Base-by-base conservation (phyloP, 1,284 basidiomycete genomes). In the Phellopilus nigrolimitatus region DNA sequence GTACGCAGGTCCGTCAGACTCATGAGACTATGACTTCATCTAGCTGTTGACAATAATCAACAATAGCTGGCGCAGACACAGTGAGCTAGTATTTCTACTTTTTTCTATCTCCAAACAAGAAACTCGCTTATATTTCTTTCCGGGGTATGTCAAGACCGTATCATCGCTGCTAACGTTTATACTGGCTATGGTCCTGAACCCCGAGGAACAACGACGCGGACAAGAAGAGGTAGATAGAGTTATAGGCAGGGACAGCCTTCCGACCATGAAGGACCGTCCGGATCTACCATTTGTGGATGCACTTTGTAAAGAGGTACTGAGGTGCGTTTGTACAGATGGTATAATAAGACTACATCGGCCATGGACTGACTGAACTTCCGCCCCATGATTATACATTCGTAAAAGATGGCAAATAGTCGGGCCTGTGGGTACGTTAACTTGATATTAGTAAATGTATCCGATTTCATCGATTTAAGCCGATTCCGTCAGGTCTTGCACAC, bases 191-290 rank as follows among this genome's bases (percentile, higher is more conserved):
- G 44, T 46, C 6, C 43, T 53, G 3, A 38, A 59, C 46, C 61
- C 58, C 10, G 58, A 61, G 15, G 45, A 53, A 8, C 52, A 56
- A 40, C 9, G 6, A n/a, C 53, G 52, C 13, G 61, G 45, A 1
- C 58, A 62, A 48, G 56, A 51, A n/a, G 60, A 64, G 47, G 40
- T 64, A 9, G 61, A 62, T 27, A 24, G 31, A n/a, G 58, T 62
- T 21, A 39, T 61, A 7, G 60, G 61, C 4, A 46, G 34, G 4
- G 58, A 61, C 13, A 51, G 56, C 4, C 39, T 62, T 8, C 62
- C 62, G 7, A 51, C 51, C 1, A 44, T 62, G n/a, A 54, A 53
- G 2, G 62, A 64, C 43, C 41, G 49, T 17, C 42, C 48, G 12
- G 43, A 45, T 10, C 38, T 64, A 13, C 62, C 59, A n/a, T 64